Percentiles rank a stretch among this genome's conserved stretches.
These are phyloP conservation scores for Rhizoclosmatium globosum DNA, from an alignment of 192 early-diverging fungal species.

Conservation along the genomic window DNA sequence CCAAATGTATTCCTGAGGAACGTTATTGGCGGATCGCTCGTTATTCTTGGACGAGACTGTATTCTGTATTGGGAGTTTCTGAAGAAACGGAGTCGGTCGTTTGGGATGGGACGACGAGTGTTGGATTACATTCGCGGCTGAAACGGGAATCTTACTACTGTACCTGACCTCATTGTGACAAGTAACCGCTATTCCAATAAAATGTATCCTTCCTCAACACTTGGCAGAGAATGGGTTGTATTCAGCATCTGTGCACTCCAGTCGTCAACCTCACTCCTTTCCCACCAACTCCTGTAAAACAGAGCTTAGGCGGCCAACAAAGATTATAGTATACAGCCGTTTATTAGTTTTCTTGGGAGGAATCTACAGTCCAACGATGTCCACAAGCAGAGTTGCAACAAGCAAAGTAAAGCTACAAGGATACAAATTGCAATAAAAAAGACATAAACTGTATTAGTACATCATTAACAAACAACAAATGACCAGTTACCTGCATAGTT, in stretches of 20 bases:
- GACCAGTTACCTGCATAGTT: constrained; percentile 55
- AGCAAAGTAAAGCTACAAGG: constrained; percentile 51
- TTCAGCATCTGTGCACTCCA: not conserved
- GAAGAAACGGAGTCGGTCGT: not conserved
- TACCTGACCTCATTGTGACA: not conserved
- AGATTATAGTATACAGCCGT: too few relatives aligned
- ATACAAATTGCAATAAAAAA: not conserved
- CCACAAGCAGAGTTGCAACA: constrained; percentile 51
- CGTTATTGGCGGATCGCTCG: not conserved
- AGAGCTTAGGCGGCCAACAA: not conserved
- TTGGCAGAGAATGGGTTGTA: too few relatives aligned
- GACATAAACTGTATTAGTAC: constrained; percentile 4
- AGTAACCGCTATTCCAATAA: too few relatives aligned
- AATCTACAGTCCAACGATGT: constrained; percentile 52
- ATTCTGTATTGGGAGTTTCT: constrained; percentile 32
- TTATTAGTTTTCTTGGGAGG: not conserved
- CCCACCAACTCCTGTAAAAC: not conserved
- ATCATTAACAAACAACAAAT: constrained; percentile 24
- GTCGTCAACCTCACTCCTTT: not conserved
- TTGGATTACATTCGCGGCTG: constrained; percentile 5
- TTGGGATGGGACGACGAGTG: not conserved
- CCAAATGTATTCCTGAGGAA: constrained; percentile 21
- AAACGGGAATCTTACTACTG: not conserved
- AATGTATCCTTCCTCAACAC: too few relatives aligned
- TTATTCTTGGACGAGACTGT: constrained; percentile 21